Evolutionary conservation across 768 basidiomycete species (phyloP).

Genomic region (Termitomyces heimii): DNA sequence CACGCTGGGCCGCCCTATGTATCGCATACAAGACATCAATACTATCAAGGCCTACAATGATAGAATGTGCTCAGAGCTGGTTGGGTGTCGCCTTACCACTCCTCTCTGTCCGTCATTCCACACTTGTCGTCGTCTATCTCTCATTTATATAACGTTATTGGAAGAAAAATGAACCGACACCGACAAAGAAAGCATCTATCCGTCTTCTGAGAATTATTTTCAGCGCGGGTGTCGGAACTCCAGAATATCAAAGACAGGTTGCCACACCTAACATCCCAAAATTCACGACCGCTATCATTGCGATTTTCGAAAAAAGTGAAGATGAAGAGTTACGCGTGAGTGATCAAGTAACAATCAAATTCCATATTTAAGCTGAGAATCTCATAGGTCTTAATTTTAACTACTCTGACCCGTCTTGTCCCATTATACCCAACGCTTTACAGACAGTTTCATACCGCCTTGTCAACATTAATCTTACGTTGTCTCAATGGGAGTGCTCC

Average conservation of each 20-base stretch:
- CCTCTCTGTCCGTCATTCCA: conserved; percentile 56
- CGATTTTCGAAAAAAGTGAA: conserved; percentile 44
- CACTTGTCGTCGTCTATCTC: conserved; percentile 11
- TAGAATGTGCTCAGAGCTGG: conserved; percentile 74
- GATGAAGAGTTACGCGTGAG: conserved; percentile 53
- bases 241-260: conserved; percentile 81
- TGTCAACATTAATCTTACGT: conserved; percentile 49
- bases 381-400: conserved; percentile 36
- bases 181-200: conserved; percentile 58
- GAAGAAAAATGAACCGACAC: conserved; percentile 65
- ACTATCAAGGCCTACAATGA: conserved; percentile 52
- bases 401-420: conserved; percentile 50
- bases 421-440: conserved; percentile 64
- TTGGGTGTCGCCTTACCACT: conserved; percentile 55
- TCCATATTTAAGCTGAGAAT: neutral
- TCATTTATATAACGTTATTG: conserved; percentile 20
- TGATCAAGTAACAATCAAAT: neutral
- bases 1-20: conserved; percentile 76
- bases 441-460: conserved; percentile 43
- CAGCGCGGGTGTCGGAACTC: conserved; percentile 47
- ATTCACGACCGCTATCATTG: conserved; percentile 53
- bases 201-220: conserved; percentile 61
- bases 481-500: conserved; percentile 51
- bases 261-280: conserved; percentile 68
- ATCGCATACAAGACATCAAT: conserved; percentile 62